Evolutionary conservation across 495 filamentous ascomycete genomes (phyloP), one percentile per base, ranked within the genome.

Genomic region (Thozetella sp.): DNA sequence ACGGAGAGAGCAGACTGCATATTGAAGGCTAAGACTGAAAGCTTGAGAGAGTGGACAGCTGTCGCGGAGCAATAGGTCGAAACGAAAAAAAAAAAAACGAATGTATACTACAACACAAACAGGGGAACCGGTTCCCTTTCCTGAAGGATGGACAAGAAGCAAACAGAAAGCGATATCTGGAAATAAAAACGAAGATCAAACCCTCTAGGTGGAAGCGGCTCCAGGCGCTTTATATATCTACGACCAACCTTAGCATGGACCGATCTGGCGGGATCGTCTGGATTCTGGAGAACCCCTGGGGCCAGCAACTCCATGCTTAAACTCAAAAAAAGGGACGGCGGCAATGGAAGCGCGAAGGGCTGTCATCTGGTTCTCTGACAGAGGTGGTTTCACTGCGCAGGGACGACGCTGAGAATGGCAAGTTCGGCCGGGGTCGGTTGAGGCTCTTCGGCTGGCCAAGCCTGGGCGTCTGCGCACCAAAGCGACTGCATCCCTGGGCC

Each of bases 1-100:
- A 56, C 19, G 19, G 25, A 15, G 45, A 58, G 30, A 48, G 52
- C 2, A 55, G 27, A 57, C 22, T 48, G 43, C 43, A 48, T 48
- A 10, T 48, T 48, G 43, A 48, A 9, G n/a, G 43, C 3, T 13
- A 19, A 13, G n/a, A 48, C 20, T 15, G 43, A 9, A 37, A 37
- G 6, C 30, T 17, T 37, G 30, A 17, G n/a, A n/a, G n/a, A n/a
- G n/a, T n/a, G n/a, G n/a, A n/a, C n/a, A n/a, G n/a, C n/a, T n/a
- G n/a, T n/a, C n/a, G n/a, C n/a, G n/a, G n/a, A n/a, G n/a, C n/a
- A n/a, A n/a, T n/a, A n/a, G n/a, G n/a, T n/a, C n/a, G n/a, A n/a
- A n/a, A n/a, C n/a, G n/a, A 37, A 6, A 17, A 37, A 17, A 9
- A 17, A 4, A 19, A 15, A 48, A 11, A 48, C 9, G 43, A 48